Base-by-base conservation (phyloP, 2,329 filamentous ascomycete species). In the Claviceps humidiphila region DNA sequence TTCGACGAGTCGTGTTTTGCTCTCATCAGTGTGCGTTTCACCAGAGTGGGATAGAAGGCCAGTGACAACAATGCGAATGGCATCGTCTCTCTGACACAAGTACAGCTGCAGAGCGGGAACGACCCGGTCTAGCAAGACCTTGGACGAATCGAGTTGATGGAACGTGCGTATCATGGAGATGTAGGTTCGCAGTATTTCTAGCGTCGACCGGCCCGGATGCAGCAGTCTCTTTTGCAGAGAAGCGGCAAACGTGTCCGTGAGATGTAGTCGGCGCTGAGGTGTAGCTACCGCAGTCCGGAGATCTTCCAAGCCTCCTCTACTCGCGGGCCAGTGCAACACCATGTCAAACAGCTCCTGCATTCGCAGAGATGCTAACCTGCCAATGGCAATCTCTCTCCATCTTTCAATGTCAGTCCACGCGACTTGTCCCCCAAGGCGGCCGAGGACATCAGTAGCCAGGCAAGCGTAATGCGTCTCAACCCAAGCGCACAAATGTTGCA, bases 91-190 rank as follows among this genome's bases (percentile, higher is more conserved):
- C 54, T 84, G 82, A 59, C 85, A 85, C 14, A 91, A 70, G 59
- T 90, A 90, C n/a, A 84, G 66, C 56, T 88, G 83, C 43, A 91
- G 74, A 1, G 84, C 82, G 47, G 81, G 78, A 8, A 85, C 84
- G 45, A 90, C 85, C 41, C 85, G 78, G 60, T 87, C 82, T 3
- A 91, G 74, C 6, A 91, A 71, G 1, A 91, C 87, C 56, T 87
- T 87, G 49, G 86, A 87, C 49, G 85, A 78, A 60, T 91, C 87
- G 4, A 91, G 72, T 26, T 80, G 77, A 60, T 87, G 83, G 58
- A 90, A 89, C 0, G 84, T 82, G 54, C 81, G 80, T 55, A 91
- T 90, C 70, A 90, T 84, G 57, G 80, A 82, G 54, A 90, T 87
- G 65, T 91, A 91, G 2, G 85, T 81, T 58, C 83, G 81, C 49